phyloP scores from a whole-genome alignment of 495 filamentous ascomycete genomes.

The Neurospora cerealis region DNA sequence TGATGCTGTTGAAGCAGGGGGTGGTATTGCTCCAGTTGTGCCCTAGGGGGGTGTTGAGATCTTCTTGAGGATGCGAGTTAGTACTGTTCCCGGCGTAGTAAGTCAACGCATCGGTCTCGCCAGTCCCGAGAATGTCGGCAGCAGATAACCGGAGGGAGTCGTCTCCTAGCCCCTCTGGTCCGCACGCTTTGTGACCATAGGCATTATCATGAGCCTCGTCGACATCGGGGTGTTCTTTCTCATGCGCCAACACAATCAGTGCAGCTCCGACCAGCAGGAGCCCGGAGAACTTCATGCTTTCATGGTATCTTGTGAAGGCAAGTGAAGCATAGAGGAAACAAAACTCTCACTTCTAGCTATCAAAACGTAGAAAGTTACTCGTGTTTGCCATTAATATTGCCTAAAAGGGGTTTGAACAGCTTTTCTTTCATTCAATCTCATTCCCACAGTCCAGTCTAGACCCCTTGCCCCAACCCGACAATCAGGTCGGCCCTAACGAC shows the following conservation, averaged over 20 bases:
- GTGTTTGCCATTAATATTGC: background rate
- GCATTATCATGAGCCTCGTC: background rate
- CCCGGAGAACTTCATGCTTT: background rate
- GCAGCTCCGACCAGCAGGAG: background rate
- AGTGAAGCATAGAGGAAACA: background rate
- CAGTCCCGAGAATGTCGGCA: background rate
- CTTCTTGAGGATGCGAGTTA: background rate
- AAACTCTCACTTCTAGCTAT: background rate
- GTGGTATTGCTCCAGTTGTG: constrained; percentile 18
- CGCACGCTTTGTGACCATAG: background rate
- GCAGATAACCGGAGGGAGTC: background rate
- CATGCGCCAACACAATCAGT: background rate
- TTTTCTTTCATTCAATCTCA: background rate
- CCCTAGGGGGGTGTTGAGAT: background rate
- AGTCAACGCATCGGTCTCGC: background rate
- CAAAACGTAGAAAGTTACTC: background rate
- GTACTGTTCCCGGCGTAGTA: background rate
- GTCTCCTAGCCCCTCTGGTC: background rate
- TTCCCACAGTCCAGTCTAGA: background rate
- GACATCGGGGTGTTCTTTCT: background rate
- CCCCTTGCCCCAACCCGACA: background rate
- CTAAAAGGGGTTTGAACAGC: background rate
- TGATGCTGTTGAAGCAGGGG: constrained; percentile 16
- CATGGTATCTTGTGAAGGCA: background rate
- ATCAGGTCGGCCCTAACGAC: background rate